phyloP scores from a whole-genome alignment of 352 stramenopile species.

The Pythium pyrilobum region DNA sequence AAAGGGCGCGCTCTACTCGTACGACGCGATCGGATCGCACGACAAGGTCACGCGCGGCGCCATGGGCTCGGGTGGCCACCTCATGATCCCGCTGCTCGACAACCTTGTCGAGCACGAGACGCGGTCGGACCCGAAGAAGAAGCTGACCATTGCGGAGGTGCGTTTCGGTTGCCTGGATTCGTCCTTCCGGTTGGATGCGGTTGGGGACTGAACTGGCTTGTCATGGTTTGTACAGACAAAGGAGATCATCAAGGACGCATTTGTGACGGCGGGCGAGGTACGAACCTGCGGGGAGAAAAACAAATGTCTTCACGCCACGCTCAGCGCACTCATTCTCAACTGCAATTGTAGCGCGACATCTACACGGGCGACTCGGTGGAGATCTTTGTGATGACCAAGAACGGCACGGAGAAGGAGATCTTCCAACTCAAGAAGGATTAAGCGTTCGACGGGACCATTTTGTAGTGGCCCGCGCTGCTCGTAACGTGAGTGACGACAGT shows the following conservation, averaged over 20 bases:
- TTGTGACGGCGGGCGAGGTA: constrained; percentile 96
- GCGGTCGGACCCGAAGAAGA: constrained; percentile 90
- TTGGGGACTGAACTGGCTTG: too few species aligned
- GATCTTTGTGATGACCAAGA: constrained; percentile 96
- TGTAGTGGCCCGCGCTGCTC: too few species aligned
- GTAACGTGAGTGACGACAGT: too few species aligned
- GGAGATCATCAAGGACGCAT: constrained; percentile 98
- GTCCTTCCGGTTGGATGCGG: too few species aligned
- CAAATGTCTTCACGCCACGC: too few species aligned
- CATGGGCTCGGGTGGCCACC: constrained; percentile 91
- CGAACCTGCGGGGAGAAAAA: neutral
- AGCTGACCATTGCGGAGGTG: constrained; percentile 88
- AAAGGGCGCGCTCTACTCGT: constrained; percentile 96
- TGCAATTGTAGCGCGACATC: constrained; percentile 92
- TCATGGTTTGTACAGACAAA: constrained; percentile 82
- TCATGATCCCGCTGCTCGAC: constrained; percentile 98
- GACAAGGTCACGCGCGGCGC: constrained; percentile 70
- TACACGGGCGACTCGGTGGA: constrained; percentile 98
- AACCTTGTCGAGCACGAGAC: constrained; percentile 93
- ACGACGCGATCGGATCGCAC: constrained; percentile 96
- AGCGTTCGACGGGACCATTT: constrained; percentile 13
- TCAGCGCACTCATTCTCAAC: too few species aligned
- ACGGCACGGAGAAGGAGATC: constrained; percentile 86
- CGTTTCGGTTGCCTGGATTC: too few species aligned
- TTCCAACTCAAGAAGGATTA: constrained; percentile 97